Evolutionary conservation across 1,139 yeast species (phyloP), one percentile per base, ranked within the genome.

Genomic region (Geotrichum restrictum): DNA sequence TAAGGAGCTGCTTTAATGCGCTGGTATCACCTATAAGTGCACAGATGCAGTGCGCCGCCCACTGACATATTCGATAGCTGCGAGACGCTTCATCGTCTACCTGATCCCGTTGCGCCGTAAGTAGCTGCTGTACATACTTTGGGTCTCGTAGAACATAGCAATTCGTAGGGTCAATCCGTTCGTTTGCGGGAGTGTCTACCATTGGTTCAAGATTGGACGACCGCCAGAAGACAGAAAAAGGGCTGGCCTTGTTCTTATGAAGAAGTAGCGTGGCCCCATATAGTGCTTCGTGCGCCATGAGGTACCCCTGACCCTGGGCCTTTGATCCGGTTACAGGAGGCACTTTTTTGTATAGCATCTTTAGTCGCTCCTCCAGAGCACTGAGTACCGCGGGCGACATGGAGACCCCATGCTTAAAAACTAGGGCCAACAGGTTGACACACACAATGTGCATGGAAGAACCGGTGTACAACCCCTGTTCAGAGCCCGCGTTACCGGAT

Each of bases 11-110:
- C 2, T 10, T 24, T 10, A 31, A 7, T 1, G 42, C 10, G 31
- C 4, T 11, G 29, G 29, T 29, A 16, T 19, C n/a, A 7, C 32
- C 37, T 3, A 46, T 7, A 3, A 48, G 48, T 16, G 24, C 19
- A 32, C n/a, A 48, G 6, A 48, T 19, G 18, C 44, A 36, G 36
- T 48, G 47, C 6, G 48, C 43, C 13, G 51, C 51, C 51, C 51
- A 48, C 31, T 48, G 51, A 36, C 48, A 48, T 13, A 42, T 16
- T 10, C 42, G 29, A 31, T 48, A 48, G n/a, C 47, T 42, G 29
- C 51, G 51, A 32, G 43, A 27, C 22, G 45, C 21, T 8, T 42
- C 33, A 13, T 33, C 31, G 14, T 33, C 11, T 14, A 18, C 36
- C 14, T 24, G 5, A 24, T 24, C 29, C 5, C 29, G 29, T 24